Evolutionary conservation across 441 rosid species (phyloP), one percentile per base, ranked within the genome.

Genomic region (Bruguiera hainesii): DNA sequence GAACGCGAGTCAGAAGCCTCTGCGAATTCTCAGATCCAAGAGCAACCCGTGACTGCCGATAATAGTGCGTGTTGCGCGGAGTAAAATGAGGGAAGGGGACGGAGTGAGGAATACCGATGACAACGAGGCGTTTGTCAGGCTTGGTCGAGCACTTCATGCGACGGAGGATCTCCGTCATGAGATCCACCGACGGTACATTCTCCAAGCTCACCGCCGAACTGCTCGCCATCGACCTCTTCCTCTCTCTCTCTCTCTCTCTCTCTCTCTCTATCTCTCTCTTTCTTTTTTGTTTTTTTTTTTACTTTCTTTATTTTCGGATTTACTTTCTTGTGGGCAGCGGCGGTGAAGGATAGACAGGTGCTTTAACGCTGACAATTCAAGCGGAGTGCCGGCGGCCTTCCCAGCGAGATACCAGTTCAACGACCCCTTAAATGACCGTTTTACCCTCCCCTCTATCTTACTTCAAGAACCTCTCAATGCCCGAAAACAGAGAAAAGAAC

Each of bases 101-200:
- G 9, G 9, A 33, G 37, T 7, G 37, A 33, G 37, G 37, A 33
- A 18, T 80, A 91, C 98, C 98, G 55, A 93, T 71, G 83, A 93
- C 88, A 67, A 93, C 81, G 84, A 93, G 96, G 73, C 95, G 97
- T 71, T 87, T 91, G 73, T 93, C 97, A 39, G 98, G 95, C 64
- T 89, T 89, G 74, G 95, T 31, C 63, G 95, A 75, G 76, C 98
- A 93, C 72, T 85, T 91, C 91, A 93, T 80, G 68, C 98, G 97
- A 57, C 97, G 97, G 71, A 93, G 93, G 66, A 93, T 91, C 83
- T 93, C 97, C 26, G 85, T 74, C 96, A 88, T 91, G 75, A 93
- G 95, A 83, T 88, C 87, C 46, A 84, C 81, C 1, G 96, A 86
- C 20, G 84, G 85, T 55, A 89, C 85, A 65, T 89, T 96, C 75